Percentiles rank a stretch among this genome's conserved stretches.
phyloP scores from a whole-genome alignment of 2,329 filamentous ascomycete genomes.

The Berkeleyomyces basicola region DNA sequence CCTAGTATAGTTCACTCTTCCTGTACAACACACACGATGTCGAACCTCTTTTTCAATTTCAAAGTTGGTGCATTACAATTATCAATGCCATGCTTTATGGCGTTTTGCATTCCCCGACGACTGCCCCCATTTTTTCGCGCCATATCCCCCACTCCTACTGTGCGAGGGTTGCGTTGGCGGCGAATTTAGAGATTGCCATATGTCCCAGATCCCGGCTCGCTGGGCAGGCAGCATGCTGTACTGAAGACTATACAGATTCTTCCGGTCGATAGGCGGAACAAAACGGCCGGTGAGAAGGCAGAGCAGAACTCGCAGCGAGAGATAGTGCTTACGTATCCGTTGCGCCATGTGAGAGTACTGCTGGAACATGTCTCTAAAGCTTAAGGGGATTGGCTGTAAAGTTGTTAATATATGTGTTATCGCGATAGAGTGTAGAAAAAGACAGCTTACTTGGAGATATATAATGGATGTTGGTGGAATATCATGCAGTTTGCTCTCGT shows the following conservation, averaged over 20 bases:
- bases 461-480: slow-evolving; percentile 59
- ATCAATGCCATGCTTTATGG: slow-evolving; percentile 2
- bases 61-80: neutral
- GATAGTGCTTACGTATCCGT: slow-evolving; percentile 86
- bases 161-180: slow-evolving; percentile 23
- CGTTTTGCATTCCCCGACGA: neutral
- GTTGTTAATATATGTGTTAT: slow-evolving; percentile 1
- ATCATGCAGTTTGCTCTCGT: neutral
- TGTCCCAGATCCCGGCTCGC: slow-evolving; percentile 63
- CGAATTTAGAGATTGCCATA: slow-evolving; percentile 59
- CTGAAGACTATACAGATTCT: slow-evolving; percentile 87
- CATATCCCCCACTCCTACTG: slow-evolving; percentile 18
- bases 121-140: slow-evolving; percentile 15
- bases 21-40: neutral
- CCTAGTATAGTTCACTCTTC: neutral
- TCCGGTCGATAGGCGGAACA: slow-evolving; percentile 85
- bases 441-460: slow-evolving; percentile 52
- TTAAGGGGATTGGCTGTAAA: slow-evolving; percentile 64
- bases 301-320: slow-evolving; percentile 73
- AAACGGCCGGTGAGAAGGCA: slow-evolving; percentile 82
- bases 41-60: neutral
- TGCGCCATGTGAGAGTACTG: slow-evolving; percentile 92
- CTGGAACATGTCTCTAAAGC: slow-evolving; percentile 86
- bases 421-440: neutral
- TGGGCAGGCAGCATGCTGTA: slow-evolving; percentile 91